phyloP scores from a whole-genome alignment of 352 stramenopile species.

The Thalassiosira hispida region DNA sequence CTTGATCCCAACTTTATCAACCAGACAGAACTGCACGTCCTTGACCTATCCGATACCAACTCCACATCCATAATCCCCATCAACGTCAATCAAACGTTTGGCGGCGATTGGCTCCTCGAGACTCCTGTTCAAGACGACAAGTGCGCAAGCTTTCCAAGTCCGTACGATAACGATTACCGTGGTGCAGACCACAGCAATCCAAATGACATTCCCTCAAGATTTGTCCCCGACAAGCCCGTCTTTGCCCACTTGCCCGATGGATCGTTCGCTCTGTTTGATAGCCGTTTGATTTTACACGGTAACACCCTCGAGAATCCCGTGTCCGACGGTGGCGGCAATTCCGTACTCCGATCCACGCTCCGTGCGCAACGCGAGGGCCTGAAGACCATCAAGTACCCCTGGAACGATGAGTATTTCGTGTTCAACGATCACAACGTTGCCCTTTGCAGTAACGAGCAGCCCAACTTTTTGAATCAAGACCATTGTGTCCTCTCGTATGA shows the following conservation, averaged over 20 bases:
- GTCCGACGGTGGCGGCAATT: conserved; percentile 46
- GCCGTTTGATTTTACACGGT: conserved; percentile 48
- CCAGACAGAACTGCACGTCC: conserved; percentile 38
- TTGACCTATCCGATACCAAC: conserved; percentile 47
- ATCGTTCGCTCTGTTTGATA: conserved; percentile 56
- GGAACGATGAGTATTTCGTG: conserved; percentile 22
- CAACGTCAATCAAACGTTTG: conserved; percentile 57
- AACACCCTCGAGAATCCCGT: conserved; percentile 56
- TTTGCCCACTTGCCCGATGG: conserved; percentile 52
- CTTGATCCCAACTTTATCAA: conserved; percentile 53
- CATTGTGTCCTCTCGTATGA: conserved; percentile 49
- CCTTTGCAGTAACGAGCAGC: conserved; percentile 57
- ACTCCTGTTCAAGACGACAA: conserved; percentile 46
- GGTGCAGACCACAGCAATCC: conserved; percentile 42
- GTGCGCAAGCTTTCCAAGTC: conserved; percentile 52
- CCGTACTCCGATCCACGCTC: conserved; percentile 48
- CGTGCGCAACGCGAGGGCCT: conserved; percentile 36
- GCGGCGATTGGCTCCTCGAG: conserved; percentile 54
- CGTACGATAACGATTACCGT: conserved; percentile 66
- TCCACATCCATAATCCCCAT: conserved; percentile 30
- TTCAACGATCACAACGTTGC: conserved; percentile 61
- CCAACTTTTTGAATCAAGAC: conserved; percentile 60
- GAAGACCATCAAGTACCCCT: conserved; percentile 12
- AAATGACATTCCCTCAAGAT: conserved; percentile 41
- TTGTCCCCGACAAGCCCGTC: conserved; percentile 54